Evolutionary conservation across 306 rosid species (phyloP), one percentile per base, ranked within the genome.

Genomic region (Alnus rubra): DNA sequence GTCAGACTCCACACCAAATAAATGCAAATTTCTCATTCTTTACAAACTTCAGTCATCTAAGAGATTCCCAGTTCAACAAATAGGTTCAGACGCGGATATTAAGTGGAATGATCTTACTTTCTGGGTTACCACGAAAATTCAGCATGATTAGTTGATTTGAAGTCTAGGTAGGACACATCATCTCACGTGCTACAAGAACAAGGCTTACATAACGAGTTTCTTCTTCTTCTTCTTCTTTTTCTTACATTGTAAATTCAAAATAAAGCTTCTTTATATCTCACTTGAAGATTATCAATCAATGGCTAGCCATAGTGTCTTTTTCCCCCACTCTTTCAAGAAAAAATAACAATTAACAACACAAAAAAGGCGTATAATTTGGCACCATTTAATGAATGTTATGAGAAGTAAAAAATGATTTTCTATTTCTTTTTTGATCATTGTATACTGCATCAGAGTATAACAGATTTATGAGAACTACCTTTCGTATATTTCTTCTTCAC

Each of bases 401-500:
- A 53, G 33, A 31, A 10, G 31, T n/a, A 33, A 81, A 35, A 12
- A n/a, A n/a, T 18, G 42, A 37, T 78, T 49, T 49, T 49, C 14
- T 49, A 1, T 49, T 49, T 49, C 14, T 67, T 45, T 63, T 37
- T 63, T 19, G 18, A n/a, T 37, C 37, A 18, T 33, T 39, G 16
- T 39, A 59, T 68, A 31, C 37, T 74, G n/a, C 15, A n/a, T 15
- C 76, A 56, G 28, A 55, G 53, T 47, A 51, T 47, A 4, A 4
- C 13, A 47, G 67, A 8, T 19, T 52, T 48, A 33, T 13, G 53
- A 45, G 35, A 79, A 84, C 78, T 86, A 93, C 99, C 99, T 87
- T 81, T 81, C 93, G 77, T 78, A 83, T 58, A 79, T 56, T 68
- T 93, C 99, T 74, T 92, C 97, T 90, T 95, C 98, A 84, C 92